phyloP scores from a whole-genome alignment of 805 yeast species.

The Candida orba region DNA sequence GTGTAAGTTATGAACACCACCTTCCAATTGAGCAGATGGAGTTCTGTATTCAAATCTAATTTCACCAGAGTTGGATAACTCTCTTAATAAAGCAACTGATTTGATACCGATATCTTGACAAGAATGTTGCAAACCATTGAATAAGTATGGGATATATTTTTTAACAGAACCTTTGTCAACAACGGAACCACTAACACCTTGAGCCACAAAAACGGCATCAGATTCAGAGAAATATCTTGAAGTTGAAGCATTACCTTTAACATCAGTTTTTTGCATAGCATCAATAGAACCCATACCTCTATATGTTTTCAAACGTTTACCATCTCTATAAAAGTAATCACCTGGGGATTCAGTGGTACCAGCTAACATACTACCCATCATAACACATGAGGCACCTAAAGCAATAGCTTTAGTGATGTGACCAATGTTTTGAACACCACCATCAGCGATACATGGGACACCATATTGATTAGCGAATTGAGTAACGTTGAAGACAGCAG shows the following conservation, averaged over 20 bases:
- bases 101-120: constrained; percentile 94
- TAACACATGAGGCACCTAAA: constrained; percentile 92
- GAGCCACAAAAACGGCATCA: constrained; percentile 94
- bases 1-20: constrained; percentile 95
- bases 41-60: constrained; percentile 97
- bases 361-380: constrained; percentile 99
- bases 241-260: constrained; percentile 92
- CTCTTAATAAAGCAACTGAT: constrained; percentile 58
- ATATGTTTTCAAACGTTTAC: constrained; percentile 93
- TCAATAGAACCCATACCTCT: constrained; percentile 99
- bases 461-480: constrained; percentile 94
- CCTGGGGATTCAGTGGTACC: constrained; percentile 99
- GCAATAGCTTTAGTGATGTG: constrained; percentile 96
- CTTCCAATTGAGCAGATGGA: constrained; percentile 97
- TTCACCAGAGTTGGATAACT: constrained; percentile 53
- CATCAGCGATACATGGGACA: constrained; percentile 98
- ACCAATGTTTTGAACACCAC: constrained; percentile 98
- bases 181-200: constrained; percentile 97
- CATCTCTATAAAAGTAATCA: constrained; percentile 95
- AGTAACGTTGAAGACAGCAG: constrained; percentile 91
- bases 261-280: constrained; percentile 90
- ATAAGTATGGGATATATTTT: constrained; percentile 90
- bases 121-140: constrained; percentile 95
- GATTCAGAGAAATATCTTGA: constrained; percentile 96
- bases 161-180: constrained; percentile 93